A percentile compares a stretch with the other conserved stretches of the same genome.
Conservation (phyloP, 2,329 filamentous ascomycete species). For the Nigrospora osmanthi region DNA sequence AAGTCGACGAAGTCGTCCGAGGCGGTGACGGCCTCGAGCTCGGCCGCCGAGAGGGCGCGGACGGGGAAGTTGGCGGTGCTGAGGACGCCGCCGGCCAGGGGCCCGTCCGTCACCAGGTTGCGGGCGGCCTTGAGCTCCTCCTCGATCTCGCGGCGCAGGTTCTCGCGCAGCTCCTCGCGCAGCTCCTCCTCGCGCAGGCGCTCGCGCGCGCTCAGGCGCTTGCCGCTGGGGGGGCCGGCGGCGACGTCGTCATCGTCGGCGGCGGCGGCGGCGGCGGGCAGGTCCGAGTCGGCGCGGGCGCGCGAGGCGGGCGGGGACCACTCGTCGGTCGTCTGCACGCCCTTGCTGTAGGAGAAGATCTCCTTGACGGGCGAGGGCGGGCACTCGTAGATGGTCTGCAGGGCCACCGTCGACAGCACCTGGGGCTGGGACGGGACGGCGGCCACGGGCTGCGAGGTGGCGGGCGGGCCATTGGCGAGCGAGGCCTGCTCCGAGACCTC, state of each 20-base stretch:
- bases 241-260: slow-evolving; percentile 50
- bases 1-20: slow-evolving; percentile 94
- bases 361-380: slow-evolving; percentile 71
- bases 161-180: slow-evolving; percentile 53
- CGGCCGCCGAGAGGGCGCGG: slow-evolving; percentile 72
- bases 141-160: slow-evolving; percentile 82
- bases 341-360: slow-evolving; percentile 94
- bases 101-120: slow-evolving; percentile 46
- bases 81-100: slow-evolving; percentile 33
- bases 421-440: slow-evolving; percentile 43
- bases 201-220: slow-evolving; percentile 70
- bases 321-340: slow-evolving; percentile 80
- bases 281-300: slow-evolving; percentile 46
- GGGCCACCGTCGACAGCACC: slow-evolving; percentile 63
- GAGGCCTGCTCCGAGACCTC: slow-evolving; percentile 56
- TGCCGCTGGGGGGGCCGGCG: slow-evolving; percentile 53
- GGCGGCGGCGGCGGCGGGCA: slow-evolving; percentile 44
- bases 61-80: slow-evolving; percentile 60
- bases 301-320: slow-evolving; percentile 51
- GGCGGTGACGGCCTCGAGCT: slow-evolving; percentile 81
- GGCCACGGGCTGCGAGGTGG: slow-evolving; percentile 1
- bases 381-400: slow-evolving; percentile 74
- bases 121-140: slow-evolving; percentile 76
- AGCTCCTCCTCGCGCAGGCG: slow-evolving; percentile 84
- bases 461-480: slow-evolving; percentile 30